Evolutionary conservation across 345 rosid species (phyloP).

Genomic region (Mallotus nudiflorus): DNA sequence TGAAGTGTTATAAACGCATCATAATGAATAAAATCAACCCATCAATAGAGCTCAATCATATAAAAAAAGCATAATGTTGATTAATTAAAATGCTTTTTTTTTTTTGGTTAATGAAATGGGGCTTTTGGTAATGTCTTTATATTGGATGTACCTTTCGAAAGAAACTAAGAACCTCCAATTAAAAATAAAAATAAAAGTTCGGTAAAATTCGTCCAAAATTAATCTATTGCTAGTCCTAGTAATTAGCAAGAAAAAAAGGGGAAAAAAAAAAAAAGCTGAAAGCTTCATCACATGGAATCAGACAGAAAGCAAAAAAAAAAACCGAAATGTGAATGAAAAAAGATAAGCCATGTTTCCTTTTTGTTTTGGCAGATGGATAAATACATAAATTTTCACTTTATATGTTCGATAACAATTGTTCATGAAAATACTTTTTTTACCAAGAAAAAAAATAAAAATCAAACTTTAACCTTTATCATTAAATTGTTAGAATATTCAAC

Average conservation of each 20-base stretch:
- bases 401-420: not conserved
- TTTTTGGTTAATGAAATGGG: not conserved
- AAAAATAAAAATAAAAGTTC: no score
- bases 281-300: slow-evolving; percentile 2
- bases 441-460: not conserved
- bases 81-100: slow-evolving; percentile 6
- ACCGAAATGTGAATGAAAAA: slow-evolving; percentile 33
- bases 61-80: not conserved
- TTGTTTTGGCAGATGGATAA: not conserved
- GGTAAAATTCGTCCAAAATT: no score
- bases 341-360: slow-evolving; percentile 25
- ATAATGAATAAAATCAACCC: no score
- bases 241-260: not conserved
- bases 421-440: not conserved
- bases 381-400: not conserved
- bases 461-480: no score
- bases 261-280: not conserved
- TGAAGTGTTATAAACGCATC: no score
- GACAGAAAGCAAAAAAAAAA: not conserved
- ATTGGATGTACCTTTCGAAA: not conserved
- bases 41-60: no score
- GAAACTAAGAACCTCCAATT: no score
- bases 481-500: no score
- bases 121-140: not conserved
- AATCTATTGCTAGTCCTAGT: no score